Evolutionary conservation across 352 stramenopile genomes (phyloP).

Genomic region (Sclerospora graminicola): DNA sequence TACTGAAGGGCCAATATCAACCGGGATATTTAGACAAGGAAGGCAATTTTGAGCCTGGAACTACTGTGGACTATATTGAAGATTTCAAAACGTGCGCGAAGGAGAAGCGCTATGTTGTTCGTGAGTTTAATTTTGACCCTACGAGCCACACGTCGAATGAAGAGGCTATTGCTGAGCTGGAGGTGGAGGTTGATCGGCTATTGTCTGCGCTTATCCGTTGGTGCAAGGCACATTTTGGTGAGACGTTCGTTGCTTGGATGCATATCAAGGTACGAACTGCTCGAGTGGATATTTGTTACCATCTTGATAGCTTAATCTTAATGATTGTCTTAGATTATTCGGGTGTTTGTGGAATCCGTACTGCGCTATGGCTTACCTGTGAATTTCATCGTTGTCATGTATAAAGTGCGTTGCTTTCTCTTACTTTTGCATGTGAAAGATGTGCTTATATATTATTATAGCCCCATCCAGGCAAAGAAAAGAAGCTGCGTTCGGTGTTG

Average conservation of each 20-base stretch:
- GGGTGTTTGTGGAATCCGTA: constrained; percentile 96
- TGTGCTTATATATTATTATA: constrained; percentile 8
- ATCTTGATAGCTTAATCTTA: constrained; percentile 1
- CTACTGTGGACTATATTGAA: constrained; percentile 91
- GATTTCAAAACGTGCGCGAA: constrained; percentile 89
- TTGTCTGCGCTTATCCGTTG: constrained; percentile 91
- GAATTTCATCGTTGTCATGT: constrained; percentile 89
- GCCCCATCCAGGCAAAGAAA: constrained; percentile 71
- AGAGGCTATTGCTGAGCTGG: constrained; percentile 74
- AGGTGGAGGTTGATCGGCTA: constrained; percentile 90
- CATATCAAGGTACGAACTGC: constrained; percentile 89
- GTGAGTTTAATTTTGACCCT: constrained; percentile 90
- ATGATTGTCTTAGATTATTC: constrained; percentile 59
- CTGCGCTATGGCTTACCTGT: constrained; percentile 96
- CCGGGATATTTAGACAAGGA: constrained; percentile 77
- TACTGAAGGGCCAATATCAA: constrained; percentile 93
- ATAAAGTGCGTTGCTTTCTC: constrained; percentile 37
- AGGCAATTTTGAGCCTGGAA: constrained; percentile 86
- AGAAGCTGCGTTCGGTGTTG: constrained; percentile 69
- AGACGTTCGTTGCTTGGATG: constrained; percentile 97
- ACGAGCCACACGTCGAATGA: constrained; percentile 81
- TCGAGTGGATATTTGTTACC: not conserved
- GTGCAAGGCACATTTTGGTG: constrained; percentile 97
- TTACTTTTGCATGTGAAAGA: too few species aligned
- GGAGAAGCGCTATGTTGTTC: constrained; percentile 90